A percentile compares a stretch with the other conserved stretches of the same genome.
Evolutionary conservation across 345 rosid species (phyloP).

Genomic region (Euphorbia tirucalli): DNA sequence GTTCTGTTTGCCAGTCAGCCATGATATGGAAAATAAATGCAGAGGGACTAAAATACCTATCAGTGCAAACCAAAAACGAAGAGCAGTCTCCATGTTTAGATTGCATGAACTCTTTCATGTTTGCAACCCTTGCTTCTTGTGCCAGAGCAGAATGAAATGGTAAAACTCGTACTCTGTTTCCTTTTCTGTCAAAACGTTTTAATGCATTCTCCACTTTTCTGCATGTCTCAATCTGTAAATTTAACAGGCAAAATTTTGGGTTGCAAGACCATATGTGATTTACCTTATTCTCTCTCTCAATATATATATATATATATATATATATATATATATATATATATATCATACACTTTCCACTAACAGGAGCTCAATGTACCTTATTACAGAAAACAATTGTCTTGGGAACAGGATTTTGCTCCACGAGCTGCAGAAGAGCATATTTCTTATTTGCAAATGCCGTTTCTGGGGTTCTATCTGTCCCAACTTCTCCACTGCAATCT

Average conservation of each 20-base stretch:
- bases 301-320: neutral
- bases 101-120: constrained; percentile 71
- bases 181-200: constrained; percentile 73
- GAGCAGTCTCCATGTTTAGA: constrained; percentile 41
- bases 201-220: constrained; percentile 88
- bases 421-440: constrained; percentile 67
- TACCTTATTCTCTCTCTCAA: too few species aligned
- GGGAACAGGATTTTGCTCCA: constrained; percentile 54
- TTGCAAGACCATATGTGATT: neutral
- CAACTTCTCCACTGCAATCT: constrained; percentile 85
- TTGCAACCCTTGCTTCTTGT: constrained; percentile 60
- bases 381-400: constrained; percentile 88
- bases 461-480: constrained; percentile 57
- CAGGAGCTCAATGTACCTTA: constrained; percentile 48
- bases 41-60: constrained; percentile 46
- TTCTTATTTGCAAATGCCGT: constrained; percentile 82
- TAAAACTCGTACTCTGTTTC: constrained; percentile 45
- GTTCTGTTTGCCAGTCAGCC: neutral
- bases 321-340: too few species aligned
- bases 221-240: constrained; percentile 84
- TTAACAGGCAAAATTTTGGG: neutral
- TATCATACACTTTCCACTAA: neutral
- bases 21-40: neutral
- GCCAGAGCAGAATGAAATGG: constrained; percentile 87
- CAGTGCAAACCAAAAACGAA: constrained; percentile 75